Conservation (phyloP, 2,329 filamentous ascomycete genomes). For the Teratosphaeria nubilosa region DNA sequence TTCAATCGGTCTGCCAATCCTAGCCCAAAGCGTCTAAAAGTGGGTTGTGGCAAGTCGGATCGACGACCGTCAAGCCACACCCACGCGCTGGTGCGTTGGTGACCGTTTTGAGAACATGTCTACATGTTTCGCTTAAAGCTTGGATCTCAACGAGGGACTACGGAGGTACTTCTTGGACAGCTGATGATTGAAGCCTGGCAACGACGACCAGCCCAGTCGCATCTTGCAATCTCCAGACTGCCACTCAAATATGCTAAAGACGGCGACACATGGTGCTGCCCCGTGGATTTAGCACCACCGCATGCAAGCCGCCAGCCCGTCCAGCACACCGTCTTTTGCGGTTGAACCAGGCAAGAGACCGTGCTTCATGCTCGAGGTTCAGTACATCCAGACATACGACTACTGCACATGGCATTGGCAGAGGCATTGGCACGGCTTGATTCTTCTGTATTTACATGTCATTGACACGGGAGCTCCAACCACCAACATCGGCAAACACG, state of each 20-base stretch:
- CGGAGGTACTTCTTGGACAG: background rate
- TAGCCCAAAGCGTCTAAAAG: background rate
- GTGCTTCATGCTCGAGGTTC: background rate
- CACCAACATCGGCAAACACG: background rate
- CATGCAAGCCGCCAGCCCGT: background rate
- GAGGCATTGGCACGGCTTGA: background rate
- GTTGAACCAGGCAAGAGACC: background rate
- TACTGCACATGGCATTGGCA: background rate
- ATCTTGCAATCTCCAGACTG: background rate
- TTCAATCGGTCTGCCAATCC: background rate
- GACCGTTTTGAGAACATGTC: background rate
- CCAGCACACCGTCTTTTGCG: background rate
- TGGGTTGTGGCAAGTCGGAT: background rate
- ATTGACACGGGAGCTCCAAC: background rate
- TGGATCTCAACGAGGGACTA: background rate
- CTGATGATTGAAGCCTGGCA: background rate
- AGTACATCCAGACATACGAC: background rate
- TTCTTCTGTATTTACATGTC: background rate
- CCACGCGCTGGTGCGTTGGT: background rate
- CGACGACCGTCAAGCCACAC: background rate
- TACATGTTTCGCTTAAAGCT: background rate
- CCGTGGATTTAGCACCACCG: background rate
- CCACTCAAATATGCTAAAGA: background rate
- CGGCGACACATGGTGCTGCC: background rate
- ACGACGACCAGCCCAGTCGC: background rate